Evolutionary conservation across 441 rosid genomes (phyloP), one percentile per base, ranked within the genome.

Genomic region (Erodium texanum): DNA sequence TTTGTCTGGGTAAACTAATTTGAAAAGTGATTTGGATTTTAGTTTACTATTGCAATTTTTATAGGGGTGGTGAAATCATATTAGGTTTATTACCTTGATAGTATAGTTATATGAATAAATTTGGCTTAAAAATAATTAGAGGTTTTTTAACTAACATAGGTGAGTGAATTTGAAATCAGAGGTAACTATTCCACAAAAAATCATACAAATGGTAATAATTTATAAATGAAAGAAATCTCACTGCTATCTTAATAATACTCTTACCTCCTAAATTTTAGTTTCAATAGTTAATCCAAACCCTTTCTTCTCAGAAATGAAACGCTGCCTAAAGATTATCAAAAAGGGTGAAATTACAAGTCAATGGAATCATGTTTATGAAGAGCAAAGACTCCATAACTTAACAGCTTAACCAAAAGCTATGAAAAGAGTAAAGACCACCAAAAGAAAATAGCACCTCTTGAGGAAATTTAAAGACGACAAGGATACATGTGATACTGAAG

Each of bases 1-100:
- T 16, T 3, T 50, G 8, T 52, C 59, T 52, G 22, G 59, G 8
- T 16, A 10, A 34, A 41, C 3, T 18, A 58, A 24, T 22, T 11
- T 48, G 19, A 59, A 43, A 29, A 27, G 58, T 38, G 15, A n/a
- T 69, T 23, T 43, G 66, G 67, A 66, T 62, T 72, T 62, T 14
- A 54, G 27, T 36, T 52, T 38, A 52, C 59, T 16, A 10, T 52
- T 16, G 59, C 59, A 52, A 52, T 52, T 32, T 32, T 32, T 27
- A 27, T 27, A 27, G 2, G 32, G 36, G 36, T 43, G 50, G 50
- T 11, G 50, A 43, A 43, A 43, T 43, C 50, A 43, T 11, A 43
- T 11, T 43, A 43, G 50, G 50, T 12, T 43, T 43, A 8, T 43
- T 11, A 43, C 11, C 50, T 43, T 11, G 50, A 11, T 43, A 43